Base-by-base conservation (phyloP, 768 basidiomycete genomes). In the Hygrocybe coccinea region DNA sequence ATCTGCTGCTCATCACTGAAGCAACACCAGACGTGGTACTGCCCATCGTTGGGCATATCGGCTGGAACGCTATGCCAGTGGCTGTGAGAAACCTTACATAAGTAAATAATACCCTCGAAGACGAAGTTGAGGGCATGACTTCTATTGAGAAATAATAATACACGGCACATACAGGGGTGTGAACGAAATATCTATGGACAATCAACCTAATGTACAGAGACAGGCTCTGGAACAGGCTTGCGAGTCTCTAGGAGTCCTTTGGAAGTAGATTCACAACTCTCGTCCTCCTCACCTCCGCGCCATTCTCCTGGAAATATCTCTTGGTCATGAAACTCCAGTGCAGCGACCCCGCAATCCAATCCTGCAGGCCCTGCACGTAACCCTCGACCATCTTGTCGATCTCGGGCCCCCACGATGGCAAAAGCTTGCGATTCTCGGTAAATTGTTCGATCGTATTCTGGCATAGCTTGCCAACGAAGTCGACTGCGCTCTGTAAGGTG, bases 131-230 rank as follows among this genome's bases (percentile, higher is more conserved):
- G 14, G 45, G n/a, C n/a, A n/a, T n/a, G n/a, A n/a, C n/a, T n/a
- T n/a, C n/a, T n/a, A n/a, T n/a, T n/a, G n/a, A n/a, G n/a, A n/a
- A n/a, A n/a, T n/a, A n/a, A n/a, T n/a, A n/a, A n/a, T n/a, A n/a
- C n/a, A n/a, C n/a, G n/a, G n/a, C n/a, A n/a, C n/a, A n/a, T n/a
- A n/a, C n/a, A n/a, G n/a, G n/a, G 43, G 8, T 19, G 43, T 19
- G 21, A 19, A 8, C 89, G 78, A 17, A 89, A n/a, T n/a, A n/a
- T n/a, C n/a, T n/a, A n/a, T n/a, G n/a, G 81, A 43, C 86, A 72
- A 49, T 81, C 73, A 58, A 91, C 84, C 63, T 88, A 90, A 1
- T 80, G 58, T 89, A 85, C 22, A 91, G 79, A 67, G 86, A n/a
- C 85, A 7, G 85, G 85, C 1, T 69, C 78, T 5, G 74, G 69